Evolutionary conservation across 495 filamentous ascomycete species (phyloP).

Genomic region (Aspergillus bertholletiae): DNA sequence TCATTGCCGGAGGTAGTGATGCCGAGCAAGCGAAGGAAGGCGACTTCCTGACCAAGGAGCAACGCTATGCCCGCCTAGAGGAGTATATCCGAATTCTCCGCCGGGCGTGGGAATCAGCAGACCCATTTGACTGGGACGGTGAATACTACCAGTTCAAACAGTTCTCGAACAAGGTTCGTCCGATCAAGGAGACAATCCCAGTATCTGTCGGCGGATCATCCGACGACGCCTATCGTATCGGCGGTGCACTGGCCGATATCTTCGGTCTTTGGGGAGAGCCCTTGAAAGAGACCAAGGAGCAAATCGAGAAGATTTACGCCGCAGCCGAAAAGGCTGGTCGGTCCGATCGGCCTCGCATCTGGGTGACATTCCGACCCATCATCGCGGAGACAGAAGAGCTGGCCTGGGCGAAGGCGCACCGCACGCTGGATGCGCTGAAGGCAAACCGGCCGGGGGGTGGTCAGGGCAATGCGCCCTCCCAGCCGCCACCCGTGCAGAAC

Average conservation of each 20-base stretch:
- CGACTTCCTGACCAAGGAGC: conserved; percentile 50
- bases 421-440: conserved; percentile 40
- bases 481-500: conserved; percentile 43
- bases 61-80: conserved; percentile 49
- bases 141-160: conserved; percentile 49
- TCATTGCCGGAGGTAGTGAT: conserved; percentile 53
- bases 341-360: conserved; percentile 46
- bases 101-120: conserved; percentile 46
- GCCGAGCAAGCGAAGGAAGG: conserved; percentile 50
- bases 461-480: conserved; percentile 21
- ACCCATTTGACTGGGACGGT: conserved; percentile 52
- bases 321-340: conserved; percentile 44
- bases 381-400: conserved; percentile 52
- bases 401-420: conserved; percentile 50
- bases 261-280: conserved; percentile 57
- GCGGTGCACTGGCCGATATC: conserved; percentile 49
- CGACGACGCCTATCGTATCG: conserved; percentile 50
- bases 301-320: conserved; percentile 51
- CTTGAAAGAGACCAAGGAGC: conserved; percentile 51
- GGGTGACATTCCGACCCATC: conserved; percentile 56
- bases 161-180: conserved; percentile 47
- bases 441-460: conserved; percentile 28
- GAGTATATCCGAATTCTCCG: conserved; percentile 52
- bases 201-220: conserved; percentile 52
- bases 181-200: conserved; percentile 44